Evolutionary conservation across 2,329 filamentous ascomycete genomes (phyloP), one percentile per base, ranked within the genome.

Genomic region (Macrophomina phaseolina): DNA sequence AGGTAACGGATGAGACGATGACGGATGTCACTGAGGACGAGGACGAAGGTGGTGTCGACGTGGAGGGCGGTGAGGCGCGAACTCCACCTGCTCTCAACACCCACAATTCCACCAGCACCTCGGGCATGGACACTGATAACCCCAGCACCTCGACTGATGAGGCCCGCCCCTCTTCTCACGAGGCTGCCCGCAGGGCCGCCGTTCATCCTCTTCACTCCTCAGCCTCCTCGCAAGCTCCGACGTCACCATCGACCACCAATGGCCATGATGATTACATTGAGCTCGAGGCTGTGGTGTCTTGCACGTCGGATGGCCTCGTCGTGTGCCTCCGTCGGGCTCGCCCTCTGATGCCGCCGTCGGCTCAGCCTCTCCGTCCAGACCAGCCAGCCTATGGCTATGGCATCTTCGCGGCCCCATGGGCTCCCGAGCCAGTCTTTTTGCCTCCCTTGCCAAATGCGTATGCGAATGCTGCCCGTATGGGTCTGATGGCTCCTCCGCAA

Each of bases 271-370:
- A 78, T 14, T 83, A 84, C 1, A 83, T 93, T 62, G 92, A 96
- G 78, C 81, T 97, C 4, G 93, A 97, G 79, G 93, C 92, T 2
- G 92, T 97, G n/a, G 89, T 97, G 5, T 96, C 93, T 0, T 97
- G 93, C 78, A 93, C 92, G 2, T 96, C 93, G 0, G 93, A 97
- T 76, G 93, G 93, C 0, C 82, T 97, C 0, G 92, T 96, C 2
- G 92, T 96, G 7, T 89, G 94, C 60, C 81, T 96, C 14, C 87
- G 93, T 66, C 87, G 86, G 69, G 92, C 92, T 30, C 86, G 91
- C 32, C 89, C 91, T 4, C 84, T 88, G 7, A 87, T 93, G 55
- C 90, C 90, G 3, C 81, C 82, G 12, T 78, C 85, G 4, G 82
- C 87, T 65, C 83, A 76, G 8, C 84, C 77, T 18, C 72, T 75